Percentiles rank a stretch among this genome's conserved stretches.
Evolutionary conservation across 2,329 filamentous ascomycete genomes (phyloP).

Genomic region (Penicillium crustosum): DNA sequence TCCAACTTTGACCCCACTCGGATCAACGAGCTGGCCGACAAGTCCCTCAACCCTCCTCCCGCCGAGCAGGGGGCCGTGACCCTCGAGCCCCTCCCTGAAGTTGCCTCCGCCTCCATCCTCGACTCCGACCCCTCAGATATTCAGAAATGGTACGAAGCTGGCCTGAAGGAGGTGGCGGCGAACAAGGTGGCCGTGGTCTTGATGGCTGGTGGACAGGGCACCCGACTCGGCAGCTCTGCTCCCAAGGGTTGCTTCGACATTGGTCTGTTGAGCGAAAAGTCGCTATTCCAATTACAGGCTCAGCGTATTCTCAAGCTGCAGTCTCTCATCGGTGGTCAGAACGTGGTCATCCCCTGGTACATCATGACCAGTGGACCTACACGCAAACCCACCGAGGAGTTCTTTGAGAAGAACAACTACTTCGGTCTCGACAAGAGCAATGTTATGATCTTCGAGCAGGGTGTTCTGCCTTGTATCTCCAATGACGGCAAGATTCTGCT

Average conservation of each 20-base stretch:
- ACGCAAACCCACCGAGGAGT: slow-evolving; percentile 84
- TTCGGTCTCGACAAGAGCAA: slow-evolving; percentile 87
- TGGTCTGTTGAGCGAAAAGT: slow-evolving; percentile 86
- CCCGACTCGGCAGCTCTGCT: slow-evolving; percentile 86
- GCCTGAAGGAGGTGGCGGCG: slow-evolving; percentile 64
- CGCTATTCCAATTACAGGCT: slow-evolving; percentile 95
- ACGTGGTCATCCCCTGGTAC: slow-evolving; percentile 86
- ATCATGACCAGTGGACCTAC: slow-evolving; percentile 99
- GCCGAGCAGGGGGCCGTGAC: slow-evolving; percentile 50
- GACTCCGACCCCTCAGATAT: slow-evolving; percentile 80
- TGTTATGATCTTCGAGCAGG: slow-evolving; percentile 92
- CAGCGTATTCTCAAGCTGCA: slow-evolving; percentile 89
- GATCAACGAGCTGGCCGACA: slow-evolving; percentile 84
- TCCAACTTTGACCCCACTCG: slow-evolving; percentile 75
- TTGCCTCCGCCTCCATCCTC: slow-evolving; percentile 84
- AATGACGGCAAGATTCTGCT: slow-evolving; percentile 97
- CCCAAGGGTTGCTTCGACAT: slow-evolving; percentile 99
- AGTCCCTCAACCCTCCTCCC: slow-evolving; percentile 75
- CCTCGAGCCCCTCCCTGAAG: slow-evolving; percentile 85
- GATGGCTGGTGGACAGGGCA: slow-evolving; percentile 97
- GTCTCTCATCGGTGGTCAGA: slow-evolving; percentile 66
- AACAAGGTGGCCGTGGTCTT: slow-evolving; percentile 82
- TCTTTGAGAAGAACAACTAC: slow-evolving; percentile 85
- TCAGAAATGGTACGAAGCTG: slow-evolving; percentile 76
- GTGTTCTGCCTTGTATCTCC: slow-evolving; percentile 92